phyloP scores from a whole-genome alignment of 176 grass and related monocot genomes.

The Stipa capillata region DNA sequence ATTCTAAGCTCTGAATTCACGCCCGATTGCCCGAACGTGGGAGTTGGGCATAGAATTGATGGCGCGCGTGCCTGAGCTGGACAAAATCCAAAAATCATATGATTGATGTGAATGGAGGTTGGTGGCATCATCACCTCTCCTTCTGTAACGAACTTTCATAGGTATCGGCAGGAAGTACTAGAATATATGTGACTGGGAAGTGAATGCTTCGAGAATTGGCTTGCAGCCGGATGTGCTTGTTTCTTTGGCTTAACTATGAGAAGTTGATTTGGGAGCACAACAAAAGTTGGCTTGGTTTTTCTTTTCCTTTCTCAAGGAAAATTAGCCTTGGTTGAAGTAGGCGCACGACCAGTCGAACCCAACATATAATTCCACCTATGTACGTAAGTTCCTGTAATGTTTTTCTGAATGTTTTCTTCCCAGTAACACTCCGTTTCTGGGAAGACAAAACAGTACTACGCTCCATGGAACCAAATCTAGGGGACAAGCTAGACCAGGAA shows the following conservation, averaged over 20 bases:
- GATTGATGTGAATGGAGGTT: slow-evolving; percentile 1
- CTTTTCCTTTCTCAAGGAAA: too few relatives aligned
- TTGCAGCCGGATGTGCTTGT: too few relatives aligned
- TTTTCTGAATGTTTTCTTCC: too few relatives aligned
- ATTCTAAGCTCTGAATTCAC: too few relatives aligned
- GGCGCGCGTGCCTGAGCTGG: slow-evolving; percentile 21
- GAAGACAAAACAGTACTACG: not conserved
- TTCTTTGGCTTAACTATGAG: too few relatives aligned
- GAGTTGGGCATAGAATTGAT: slow-evolving; percentile 40
- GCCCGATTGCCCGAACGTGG: slow-evolving; percentile 37
- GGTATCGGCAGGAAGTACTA: slow-evolving; percentile 17
- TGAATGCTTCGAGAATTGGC: slow-evolving; percentile 15
- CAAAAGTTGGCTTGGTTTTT: too few relatives aligned
- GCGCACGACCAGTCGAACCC: too few relatives aligned
- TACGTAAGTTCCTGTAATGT: too few relatives aligned
- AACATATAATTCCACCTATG: too few relatives aligned
- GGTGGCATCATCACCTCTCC: slow-evolving; percentile 7
- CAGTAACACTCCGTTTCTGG: not conserved
- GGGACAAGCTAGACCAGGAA: not conserved
- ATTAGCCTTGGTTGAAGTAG: too few relatives aligned
- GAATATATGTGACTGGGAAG: slow-evolving; percentile 33
- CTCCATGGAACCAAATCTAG: not conserved
- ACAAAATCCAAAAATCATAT: slow-evolving; percentile 41
- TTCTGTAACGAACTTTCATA: slow-evolving; percentile 25
- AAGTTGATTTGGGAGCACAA: too few relatives aligned